A percentile compares a stretch with the other conserved stretches of the same genome.
Conservation (phyloP, 208 protist genomes). For the Entamoeba dispar region DNA sequence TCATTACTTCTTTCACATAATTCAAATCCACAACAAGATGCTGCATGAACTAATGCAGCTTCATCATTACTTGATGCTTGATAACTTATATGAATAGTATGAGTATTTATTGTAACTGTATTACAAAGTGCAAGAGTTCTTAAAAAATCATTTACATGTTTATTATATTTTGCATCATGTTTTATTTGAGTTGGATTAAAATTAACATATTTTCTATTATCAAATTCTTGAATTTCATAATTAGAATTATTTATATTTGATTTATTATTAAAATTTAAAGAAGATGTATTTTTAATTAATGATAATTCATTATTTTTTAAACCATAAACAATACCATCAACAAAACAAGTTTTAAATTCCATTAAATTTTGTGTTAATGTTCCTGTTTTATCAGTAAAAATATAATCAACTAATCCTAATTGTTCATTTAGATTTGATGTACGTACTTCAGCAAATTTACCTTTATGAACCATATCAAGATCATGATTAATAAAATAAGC, state of each 20-base stretch:
- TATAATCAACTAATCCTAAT: conserved; percentile 76
- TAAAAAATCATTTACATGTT: not conserved
- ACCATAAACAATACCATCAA: not conserved
- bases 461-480: not conserved
- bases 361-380: conserved; percentile 88
- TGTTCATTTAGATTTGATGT: conserved; percentile 84
- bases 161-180: not conserved
- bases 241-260: not conserved
- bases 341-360: conserved; percentile 44
- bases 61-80: conserved; percentile 64
- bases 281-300: not conserved
- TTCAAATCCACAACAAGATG: conserved; percentile 45
- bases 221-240: not conserved
- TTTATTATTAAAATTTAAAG: not conserved
- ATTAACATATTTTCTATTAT: not conserved
- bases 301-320: not conserved
- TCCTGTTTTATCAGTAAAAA: conserved; percentile 91
- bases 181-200: not conserved
- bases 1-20: conserved; percentile 22
- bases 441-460: conserved; percentile 47
- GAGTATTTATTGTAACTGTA: conserved; percentile 61
- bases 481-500: not conserved
- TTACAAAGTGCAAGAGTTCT: not conserved
- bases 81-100: conserved; percentile 29
- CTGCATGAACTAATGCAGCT: conserved; percentile 70